phyloP scores from a whole-genome alignment of 1,284 basidiomycete genomes.

The Malassezia obtusa region DNA sequence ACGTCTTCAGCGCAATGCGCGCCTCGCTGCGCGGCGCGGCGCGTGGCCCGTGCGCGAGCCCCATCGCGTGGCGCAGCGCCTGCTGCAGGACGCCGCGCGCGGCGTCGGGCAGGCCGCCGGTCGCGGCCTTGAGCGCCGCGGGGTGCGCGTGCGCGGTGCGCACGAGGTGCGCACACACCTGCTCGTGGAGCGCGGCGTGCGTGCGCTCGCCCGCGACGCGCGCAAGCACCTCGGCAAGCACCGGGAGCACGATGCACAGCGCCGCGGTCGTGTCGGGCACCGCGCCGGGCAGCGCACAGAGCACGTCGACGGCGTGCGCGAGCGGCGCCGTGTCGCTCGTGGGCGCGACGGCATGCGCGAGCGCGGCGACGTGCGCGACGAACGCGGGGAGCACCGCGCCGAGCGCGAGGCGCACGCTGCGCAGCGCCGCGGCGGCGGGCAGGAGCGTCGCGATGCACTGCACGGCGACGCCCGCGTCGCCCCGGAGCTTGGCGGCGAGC shows the following conservation, averaged over 20 bases:
- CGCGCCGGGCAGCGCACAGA: slow-evolving; percentile 50
- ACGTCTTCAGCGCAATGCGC: slow-evolving; percentile 13
- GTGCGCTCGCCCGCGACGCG: slow-evolving; percentile 52
- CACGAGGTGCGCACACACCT: slow-evolving; percentile 60
- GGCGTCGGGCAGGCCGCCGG: slow-evolving; percentile 54
- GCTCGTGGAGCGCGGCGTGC: slow-evolving; percentile 31
- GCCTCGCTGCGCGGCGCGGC: not conserved
- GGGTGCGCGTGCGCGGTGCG: slow-evolving; percentile 66
- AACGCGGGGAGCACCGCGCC: slow-evolving; percentile 67
- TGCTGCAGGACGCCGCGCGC: slow-evolving; percentile 2
- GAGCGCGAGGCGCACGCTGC: slow-evolving; percentile 62
- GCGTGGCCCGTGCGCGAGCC: not conserved
- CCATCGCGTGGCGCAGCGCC: slow-evolving; percentile 7
- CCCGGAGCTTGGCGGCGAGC: slow-evolving; percentile 4
- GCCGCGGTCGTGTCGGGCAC: slow-evolving; percentile 41
- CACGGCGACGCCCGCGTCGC: slow-evolving; percentile 60
- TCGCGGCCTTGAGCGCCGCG: slow-evolving; percentile 74
- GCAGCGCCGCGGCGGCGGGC: slow-evolving; percentile 52
- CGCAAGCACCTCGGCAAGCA: slow-evolving; percentile 56
- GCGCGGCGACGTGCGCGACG: slow-evolving; percentile 59
- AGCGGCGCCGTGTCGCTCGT: slow-evolving; percentile 52
- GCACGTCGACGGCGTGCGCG: slow-evolving; percentile 62
- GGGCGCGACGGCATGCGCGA: slow-evolving; percentile 1
- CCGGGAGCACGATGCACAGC: slow-evolving; percentile 4
- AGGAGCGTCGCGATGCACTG: slow-evolving; percentile 68